Evolutionary conservation across 768 basidiomycete genomes (phyloP), one percentile per base, ranked within the genome.

Genomic region (Panellus pusillus): DNA sequence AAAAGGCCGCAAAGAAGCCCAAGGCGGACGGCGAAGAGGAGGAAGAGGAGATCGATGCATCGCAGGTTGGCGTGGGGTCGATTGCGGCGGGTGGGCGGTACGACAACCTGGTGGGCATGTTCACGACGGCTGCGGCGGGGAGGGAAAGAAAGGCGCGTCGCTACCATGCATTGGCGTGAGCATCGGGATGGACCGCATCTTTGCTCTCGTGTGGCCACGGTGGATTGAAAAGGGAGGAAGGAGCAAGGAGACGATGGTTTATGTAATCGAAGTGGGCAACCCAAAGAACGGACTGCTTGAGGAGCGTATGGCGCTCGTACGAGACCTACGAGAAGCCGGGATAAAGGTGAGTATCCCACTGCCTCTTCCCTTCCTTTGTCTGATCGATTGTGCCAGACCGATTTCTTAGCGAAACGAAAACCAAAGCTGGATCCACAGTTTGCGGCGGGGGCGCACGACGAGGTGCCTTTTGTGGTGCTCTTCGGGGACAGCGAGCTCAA

Each of bases 11-110:
- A 35, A 81, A 81, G 65, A 82, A 82, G 61, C 55, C 74, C 28
- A 76, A 76, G 48, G 50, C 66, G 15, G 72, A 73, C 17, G 76
- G 72, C 5, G 65, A 58, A 18, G 80, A 65, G 29, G 70, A 58
- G 18, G 80, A 65, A 24, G 70, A 92, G 48, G 96, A 95, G 61
- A 73, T 93, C 35, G 96, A 98, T 70, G 96, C 98, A 67, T 89
- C 91, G 1, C 81, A 87, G 61, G 85, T 98, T 36, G 97, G 97
- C 17, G 93, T 98, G 3, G 97, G 97, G n/a, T 97, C 94, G 13
- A 96, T 99, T 68, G 97, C 95, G n/a, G 97, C 91, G 1, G 97
- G 97, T 9, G 97, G 97, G 9, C 81, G 97, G 31, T 99, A 99
- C 71, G 97, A 98, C 74, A 86, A 87, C 49, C 87, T 99, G 19